phyloP scores from a whole-genome alignment of 805 yeast species.

The Cyberlindnera euphorbiiphila region DNA sequence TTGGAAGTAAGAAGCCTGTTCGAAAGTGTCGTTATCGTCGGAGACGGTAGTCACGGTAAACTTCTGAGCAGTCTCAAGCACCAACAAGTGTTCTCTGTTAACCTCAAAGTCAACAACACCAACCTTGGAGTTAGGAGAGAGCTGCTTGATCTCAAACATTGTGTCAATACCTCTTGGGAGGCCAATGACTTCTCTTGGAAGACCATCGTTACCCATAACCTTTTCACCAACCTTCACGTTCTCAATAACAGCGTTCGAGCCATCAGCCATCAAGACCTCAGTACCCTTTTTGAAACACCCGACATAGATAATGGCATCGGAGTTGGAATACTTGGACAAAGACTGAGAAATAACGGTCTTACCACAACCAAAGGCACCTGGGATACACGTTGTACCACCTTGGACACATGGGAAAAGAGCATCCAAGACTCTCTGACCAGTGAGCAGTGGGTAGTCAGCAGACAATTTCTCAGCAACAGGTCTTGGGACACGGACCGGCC shows the following conservation, averaged over 20 bases:
- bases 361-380: constrained; percentile 99
- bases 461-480: constrained; percentile 93
- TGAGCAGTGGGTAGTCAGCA: constrained; percentile 91
- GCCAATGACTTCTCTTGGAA: constrained; percentile 35
- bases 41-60: neutral
- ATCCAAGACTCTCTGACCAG: constrained; percentile 99
- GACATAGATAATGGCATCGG: constrained; percentile 92
- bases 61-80: constrained; percentile 24
- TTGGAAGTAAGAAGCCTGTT: neutral
- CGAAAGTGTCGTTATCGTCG: neutral
- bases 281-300: constrained; percentile 53
- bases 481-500: constrained; percentile 99
- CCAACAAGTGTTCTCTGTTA: constrained; percentile 38
- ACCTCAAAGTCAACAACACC: constrained; percentile 29
- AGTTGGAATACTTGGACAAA: constrained; percentile 93
- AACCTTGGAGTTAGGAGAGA: constrained; percentile 23
- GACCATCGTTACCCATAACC: constrained; percentile 43
- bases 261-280: constrained; percentile 42
- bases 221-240: constrained; percentile 35
- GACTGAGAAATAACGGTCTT: constrained; percentile 98
- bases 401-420: constrained; percentile 98
- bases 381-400: constrained; percentile 99
- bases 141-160: constrained; percentile 37
- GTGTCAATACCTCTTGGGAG: constrained; percentile 41
- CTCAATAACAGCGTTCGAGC: constrained; percentile 33